Evolutionary conservation across 2,329 filamentous ascomycete genomes (phyloP), one percentile per base, ranked within the genome.

Genomic region (Aspergillus phoenicis): DNA sequence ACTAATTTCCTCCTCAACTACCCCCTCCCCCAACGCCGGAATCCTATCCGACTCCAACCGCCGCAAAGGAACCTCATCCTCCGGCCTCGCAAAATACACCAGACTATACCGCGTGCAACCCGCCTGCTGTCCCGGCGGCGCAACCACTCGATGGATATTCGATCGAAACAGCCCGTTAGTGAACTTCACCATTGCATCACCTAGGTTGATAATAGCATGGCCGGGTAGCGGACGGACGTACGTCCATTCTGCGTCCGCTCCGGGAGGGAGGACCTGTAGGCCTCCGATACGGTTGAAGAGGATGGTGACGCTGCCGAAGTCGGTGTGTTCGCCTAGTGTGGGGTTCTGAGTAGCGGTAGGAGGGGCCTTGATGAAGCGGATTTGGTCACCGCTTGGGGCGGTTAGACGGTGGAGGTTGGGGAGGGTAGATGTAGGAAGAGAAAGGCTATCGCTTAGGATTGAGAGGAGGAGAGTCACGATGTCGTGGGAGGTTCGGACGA

Each of bases 211-310:
- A 28, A 81, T 76, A 0, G 75, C 80, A 60, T 82, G 80, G 0
- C 80, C 79, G 0, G 78, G 77, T 0, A 85, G 64, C 0, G 84
- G 84, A 17, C 78, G 76, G 0, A 87, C 83, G 63, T 83, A 86
- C 15, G 76, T 73, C 84, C 84, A 87, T 28, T 78, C 70, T 8
- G 73, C 73, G 57, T 75, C 74, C 4, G 66, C 64, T 0, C 72
- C 71, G 0, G 82, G 82, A 0, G 80, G 77, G 3, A 82, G 73
- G 3, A 86, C 80, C 66, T 86, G 84, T 7, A 86, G 74, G 0
- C 84, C 84, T 0, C 84, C 84, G 2, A 86, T 70, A 0, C 82
- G 77, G 70, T 85, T 86, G 71, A 86, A 84, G 2, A 87, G 77
- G 5, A 86, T 72, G 0, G 84, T 86, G 5, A 86, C 75, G 55